Percentiles rank a stretch among this genome's conserved stretches.
Conservation (phyloP, 371 early-diverging fungal genomes). For the Circinella umbellata region DNA sequence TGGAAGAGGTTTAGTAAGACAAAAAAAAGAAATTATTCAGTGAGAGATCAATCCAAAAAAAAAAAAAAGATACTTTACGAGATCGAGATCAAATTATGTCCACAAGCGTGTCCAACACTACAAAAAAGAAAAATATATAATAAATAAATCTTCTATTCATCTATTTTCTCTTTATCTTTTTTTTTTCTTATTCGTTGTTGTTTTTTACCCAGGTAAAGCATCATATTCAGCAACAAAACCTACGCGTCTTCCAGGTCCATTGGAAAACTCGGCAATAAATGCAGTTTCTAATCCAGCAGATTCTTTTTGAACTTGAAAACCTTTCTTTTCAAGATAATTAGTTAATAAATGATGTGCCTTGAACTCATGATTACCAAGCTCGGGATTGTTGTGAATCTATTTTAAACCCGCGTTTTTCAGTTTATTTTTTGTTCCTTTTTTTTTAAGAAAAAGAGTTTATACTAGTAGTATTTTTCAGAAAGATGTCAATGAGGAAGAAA, state of each 20-base stretch:
- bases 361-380: conserved; percentile 61
- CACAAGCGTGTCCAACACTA: conserved; percentile 68
- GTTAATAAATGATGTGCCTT: conserved; percentile 58
- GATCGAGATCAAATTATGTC: conserved; percentile 74
- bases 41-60: no score
- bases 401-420: background rate
- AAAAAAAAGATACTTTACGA: conserved; percentile 15
- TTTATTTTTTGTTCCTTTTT: no score
- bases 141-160: no score
- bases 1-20: conserved; percentile 56
- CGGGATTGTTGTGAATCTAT: conserved; percentile 72
- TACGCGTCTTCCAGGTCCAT: conserved; percentile 47
- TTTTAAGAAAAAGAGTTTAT: no score
- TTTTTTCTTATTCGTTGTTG: no score
- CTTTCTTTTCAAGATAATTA: conserved; percentile 57
- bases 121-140: no score
- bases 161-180: no score
- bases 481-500: background rate
- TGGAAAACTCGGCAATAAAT: conserved; percentile 63
- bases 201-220: background rate
- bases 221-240: conserved; percentile 63
- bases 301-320: conserved; percentile 55
- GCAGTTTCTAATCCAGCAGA: conserved; percentile 66
- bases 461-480: background rate
- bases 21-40: no score